phyloP scores from a whole-genome alignment of 2,329 filamentous ascomycete genomes.

The Fusarium sp. region DNA sequence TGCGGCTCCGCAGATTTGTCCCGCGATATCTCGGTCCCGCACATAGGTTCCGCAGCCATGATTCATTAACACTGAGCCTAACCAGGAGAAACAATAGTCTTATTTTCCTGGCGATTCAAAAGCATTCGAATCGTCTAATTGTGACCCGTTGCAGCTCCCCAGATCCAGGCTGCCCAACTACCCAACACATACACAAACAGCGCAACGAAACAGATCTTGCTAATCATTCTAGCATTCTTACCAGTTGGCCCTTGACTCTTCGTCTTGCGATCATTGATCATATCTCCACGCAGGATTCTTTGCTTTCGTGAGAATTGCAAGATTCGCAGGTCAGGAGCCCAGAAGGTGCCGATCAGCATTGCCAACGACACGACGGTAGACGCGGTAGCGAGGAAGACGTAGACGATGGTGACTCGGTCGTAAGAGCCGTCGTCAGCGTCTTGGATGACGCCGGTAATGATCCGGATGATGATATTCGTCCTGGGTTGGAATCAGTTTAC shows the following conservation, averaged over 20 bases:
- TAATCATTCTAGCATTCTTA: neutral
- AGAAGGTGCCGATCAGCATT: neutral
- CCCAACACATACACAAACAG: neutral
- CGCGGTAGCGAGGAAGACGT: neutral
- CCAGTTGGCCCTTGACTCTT: neutral
- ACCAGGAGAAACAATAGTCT: too few relatives aligned
- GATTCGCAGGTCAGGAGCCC: neutral
- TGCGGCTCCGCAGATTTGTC: neutral
- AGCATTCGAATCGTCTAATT: neutral
- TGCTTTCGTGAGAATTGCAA: neutral
- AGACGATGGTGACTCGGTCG: neutral
- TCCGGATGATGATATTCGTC: neutral
- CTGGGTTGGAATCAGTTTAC: rapidly evolving
- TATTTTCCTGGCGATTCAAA: too few relatives aligned
- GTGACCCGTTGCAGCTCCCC: neutral
- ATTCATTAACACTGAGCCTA: neutral
- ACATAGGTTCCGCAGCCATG: neutral
- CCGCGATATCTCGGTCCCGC: neutral
- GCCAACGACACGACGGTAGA: neutral
- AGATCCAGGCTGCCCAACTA: neutral
- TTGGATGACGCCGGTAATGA: neutral
- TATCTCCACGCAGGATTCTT: neutral
- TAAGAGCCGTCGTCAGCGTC: neutral
- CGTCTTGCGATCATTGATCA: neutral
- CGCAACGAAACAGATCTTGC: neutral